Evolutionary conservation across 306 rosid species (phyloP).

Genomic region (Quercus ilex): DNA sequence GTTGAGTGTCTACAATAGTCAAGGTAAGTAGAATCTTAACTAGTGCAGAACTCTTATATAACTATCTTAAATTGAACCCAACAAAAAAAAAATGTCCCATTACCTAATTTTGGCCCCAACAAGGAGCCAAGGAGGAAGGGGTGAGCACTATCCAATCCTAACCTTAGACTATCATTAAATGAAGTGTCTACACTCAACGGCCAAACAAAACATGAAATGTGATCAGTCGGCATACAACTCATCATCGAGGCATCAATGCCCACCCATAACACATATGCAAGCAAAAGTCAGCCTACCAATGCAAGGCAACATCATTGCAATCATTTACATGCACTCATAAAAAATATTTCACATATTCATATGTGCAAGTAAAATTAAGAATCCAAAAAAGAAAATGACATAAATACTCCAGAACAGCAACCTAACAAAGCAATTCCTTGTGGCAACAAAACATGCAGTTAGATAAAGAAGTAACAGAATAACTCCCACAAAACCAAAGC

Average conservation of each 20-base stretch:
- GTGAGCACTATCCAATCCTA: background rate
- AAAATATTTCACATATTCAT: background rate
- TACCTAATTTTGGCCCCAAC: background rate
- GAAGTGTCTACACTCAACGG: background rate
- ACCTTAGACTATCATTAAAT: background rate
- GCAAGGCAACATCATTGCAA: background rate
- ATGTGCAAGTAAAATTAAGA: background rate
- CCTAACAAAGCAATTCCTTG: background rate
- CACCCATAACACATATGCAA: background rate
- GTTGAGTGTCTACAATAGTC: too few relatives aligned
- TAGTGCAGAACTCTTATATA: background rate
- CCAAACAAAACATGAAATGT: background rate
- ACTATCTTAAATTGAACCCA: background rate
- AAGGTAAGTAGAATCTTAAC: background rate
- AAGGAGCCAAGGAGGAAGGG: background rate
- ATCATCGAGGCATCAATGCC: background rate
- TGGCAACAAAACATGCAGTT: background rate
- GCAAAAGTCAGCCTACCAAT: background rate
- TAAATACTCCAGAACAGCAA: background rate
- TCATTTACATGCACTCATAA: background rate
- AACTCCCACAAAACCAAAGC: background rate
- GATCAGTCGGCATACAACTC: background rate
- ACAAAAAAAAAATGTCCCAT: background rate
- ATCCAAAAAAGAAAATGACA: background rate
- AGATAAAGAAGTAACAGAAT: background rate